Base-by-base conservation (phyloP, 2,329 filamentous ascomycete species). In the Alternaria gansuensis region DNA sequence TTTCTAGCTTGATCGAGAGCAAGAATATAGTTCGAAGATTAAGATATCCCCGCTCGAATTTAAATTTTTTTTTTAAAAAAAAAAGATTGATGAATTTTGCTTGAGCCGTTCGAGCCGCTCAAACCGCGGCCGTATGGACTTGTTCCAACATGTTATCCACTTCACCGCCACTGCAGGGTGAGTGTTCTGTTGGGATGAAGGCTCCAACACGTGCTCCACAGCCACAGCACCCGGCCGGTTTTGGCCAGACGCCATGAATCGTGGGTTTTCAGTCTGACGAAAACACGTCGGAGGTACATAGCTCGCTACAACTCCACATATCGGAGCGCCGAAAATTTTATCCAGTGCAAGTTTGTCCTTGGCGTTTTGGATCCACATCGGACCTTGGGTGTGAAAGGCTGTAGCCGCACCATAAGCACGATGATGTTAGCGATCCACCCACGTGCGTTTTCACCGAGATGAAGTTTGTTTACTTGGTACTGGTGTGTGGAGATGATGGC, bases 181-280 rank as follows among this genome's bases (percentile, higher is more conserved):
- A 34, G 24, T 48, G 44, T 48, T 43, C 26, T 53, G 54, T 17
- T 17, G 17, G 17, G 17, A 17, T 17, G 17, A 17, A 52, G 43
- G 54, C 54, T 52, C 40, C 54, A 39, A 57, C 49, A 51, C n/a
- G 49, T 46, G 54, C 54, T 57, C 54, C 49, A 57, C 54, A 57
- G 54, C 54, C 54, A 57, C 54, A 57, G 54, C 54, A 57, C 41
- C 54, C 54, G 49, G 54, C 54, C 54, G 54, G 49, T 57, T 57
- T 57, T 57, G 49, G 54, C 54, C 54, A 57, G 49, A n/a, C 31
- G 28, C 14, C 54, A 48, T 48, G 49, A 53, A 51, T 53, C 49
- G 54, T 29, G 13, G n/a, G 49, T 36, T 5, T 24, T 26, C 31
- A 36, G 44, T n/a, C 26, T n/a, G 17, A 53, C 54, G 54, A 57